Evolutionary conservation across 176 grass and related monocot genomes (phyloP).

Genomic region (Echinochloa phyllopogon): DNA sequence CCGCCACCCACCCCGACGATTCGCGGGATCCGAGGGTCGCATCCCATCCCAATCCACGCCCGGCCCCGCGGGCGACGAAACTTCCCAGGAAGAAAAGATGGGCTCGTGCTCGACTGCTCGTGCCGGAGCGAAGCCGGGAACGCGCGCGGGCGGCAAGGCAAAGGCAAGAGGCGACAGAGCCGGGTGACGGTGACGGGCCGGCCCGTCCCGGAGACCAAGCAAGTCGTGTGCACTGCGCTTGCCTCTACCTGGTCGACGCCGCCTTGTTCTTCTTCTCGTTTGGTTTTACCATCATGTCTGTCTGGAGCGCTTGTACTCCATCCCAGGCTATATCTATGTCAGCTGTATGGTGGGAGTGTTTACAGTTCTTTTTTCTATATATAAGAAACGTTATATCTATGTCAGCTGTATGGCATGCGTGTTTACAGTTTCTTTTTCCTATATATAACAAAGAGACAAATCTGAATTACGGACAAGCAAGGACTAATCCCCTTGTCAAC

Average conservation of each 20-base stretch:
- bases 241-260: background rate
- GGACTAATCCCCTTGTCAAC: background rate
- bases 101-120: background rate
- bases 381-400: background rate
- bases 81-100: conserved; percentile 16
- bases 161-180: background rate
- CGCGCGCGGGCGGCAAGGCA: conserved; percentile 7
- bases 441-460: background rate
- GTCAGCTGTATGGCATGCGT: background rate
- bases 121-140: background rate
- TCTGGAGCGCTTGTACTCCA: background rate
- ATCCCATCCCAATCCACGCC: too few relatives aligned
- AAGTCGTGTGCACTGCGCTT: background rate
- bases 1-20: background rate
- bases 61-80: background rate
- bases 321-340: background rate
- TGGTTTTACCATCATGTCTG: background rate
- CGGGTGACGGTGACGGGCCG: background rate
- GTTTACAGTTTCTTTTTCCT: background rate
- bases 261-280: conserved; percentile 19
- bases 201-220: background rate
- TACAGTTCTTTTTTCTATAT: background rate
- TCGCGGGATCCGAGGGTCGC: background rate
- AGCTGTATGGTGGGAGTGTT: background rate
- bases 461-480: background rate